Evolutionary conservation across 2,329 filamentous ascomycete species (phyloP).

Genomic region (Pseudogymnoascus sp.): DNA sequence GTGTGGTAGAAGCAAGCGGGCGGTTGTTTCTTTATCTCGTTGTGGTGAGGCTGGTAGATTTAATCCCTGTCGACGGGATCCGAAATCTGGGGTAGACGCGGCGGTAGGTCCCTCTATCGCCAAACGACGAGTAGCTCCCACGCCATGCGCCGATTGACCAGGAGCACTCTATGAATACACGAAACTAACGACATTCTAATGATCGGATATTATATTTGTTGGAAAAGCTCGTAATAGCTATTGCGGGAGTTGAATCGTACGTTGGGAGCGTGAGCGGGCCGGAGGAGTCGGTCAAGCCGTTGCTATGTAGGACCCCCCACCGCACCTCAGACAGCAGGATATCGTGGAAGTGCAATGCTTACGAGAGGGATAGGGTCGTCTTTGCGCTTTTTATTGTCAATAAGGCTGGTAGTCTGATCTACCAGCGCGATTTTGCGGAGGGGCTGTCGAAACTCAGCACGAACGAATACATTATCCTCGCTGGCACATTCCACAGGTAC

Average conservation of each 20-base stretch:
- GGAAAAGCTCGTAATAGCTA: slow-evolving; percentile 8
- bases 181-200: not conserved
- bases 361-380: slow-evolving; percentile 62
- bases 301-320: not conserved
- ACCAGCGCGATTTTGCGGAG: slow-evolving; percentile 88
- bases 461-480: slow-evolving; percentile 95
- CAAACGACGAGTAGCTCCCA: slow-evolving; percentile 5
- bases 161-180: not conserved
- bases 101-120: slow-evolving; percentile 4
- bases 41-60: not conserved
- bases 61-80: slow-evolving; percentile 2
- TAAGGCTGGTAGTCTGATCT: slow-evolving; percentile 94
- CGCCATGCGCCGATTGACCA: slow-evolving; percentile 2
- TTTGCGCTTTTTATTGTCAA: slow-evolving; percentile 97
- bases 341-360: not conserved
- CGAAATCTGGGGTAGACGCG: slow-evolving; percentile 7
- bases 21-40: slow-evolving; percentile 5
- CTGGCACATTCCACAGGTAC: slow-evolving; percentile 93
- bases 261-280: not conserved
- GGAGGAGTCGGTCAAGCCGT: not conserved
- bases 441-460: slow-evolving; percentile 81
- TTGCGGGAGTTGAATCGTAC: slow-evolving; percentile 4
- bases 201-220: not conserved
- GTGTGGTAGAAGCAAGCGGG: not conserved
- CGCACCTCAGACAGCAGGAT: not conserved